A percentile compares a stretch with the other conserved stretches of the same genome.
Conservation (phyloP, 169 alveolate species). For the Plasmodium knowlesi region DNA sequence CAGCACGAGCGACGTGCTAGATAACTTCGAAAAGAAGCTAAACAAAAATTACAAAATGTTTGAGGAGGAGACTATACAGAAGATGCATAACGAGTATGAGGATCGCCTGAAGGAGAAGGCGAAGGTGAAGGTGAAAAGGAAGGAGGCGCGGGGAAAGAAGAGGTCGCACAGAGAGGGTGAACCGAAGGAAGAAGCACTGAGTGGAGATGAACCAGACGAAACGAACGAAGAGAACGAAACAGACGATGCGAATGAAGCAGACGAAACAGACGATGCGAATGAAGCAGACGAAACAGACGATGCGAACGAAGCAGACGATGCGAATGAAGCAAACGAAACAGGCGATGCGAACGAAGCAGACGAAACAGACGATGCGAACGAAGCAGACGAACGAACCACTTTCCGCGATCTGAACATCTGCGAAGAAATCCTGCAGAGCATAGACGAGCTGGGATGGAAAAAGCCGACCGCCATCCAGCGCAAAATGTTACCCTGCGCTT, state of each 20-base stretch:
- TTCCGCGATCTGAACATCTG: conserved; percentile 96
- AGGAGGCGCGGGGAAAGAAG: not conserved
- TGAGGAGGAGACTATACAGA: conserved; percentile 10
- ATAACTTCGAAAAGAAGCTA: conserved; percentile 46
- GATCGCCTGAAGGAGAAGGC: conserved; percentile 27
- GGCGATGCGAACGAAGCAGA: not conserved
- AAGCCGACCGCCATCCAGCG: conserved; percentile 96
- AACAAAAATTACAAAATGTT: conserved; percentile 56
- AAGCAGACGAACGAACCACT: conserved; percentile 48
- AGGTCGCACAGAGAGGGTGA: not conserved
- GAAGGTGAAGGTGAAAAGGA: not conserved
- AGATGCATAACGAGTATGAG: conserved; percentile 73
- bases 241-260: not conserved
- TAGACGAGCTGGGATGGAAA: conserved; percentile 91
- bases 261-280: not conserved
- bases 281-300: not conserved
- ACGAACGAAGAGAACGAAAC: not conserved
- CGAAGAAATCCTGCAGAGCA: conserved; percentile 94
- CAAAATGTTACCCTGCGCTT: conserved; percentile 93
- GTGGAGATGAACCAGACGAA: not conserved
- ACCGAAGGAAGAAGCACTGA: not conserved
- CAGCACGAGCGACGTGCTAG: conserved; percentile 11
- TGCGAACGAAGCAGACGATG: not conserved
- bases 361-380: not conserved
- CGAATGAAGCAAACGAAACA: not conserved